These are phyloP conservation scores for Macadamia integrifolia DNA, from an alignment of 164 flowering plant species.

Conservation along the genomic window DNA sequence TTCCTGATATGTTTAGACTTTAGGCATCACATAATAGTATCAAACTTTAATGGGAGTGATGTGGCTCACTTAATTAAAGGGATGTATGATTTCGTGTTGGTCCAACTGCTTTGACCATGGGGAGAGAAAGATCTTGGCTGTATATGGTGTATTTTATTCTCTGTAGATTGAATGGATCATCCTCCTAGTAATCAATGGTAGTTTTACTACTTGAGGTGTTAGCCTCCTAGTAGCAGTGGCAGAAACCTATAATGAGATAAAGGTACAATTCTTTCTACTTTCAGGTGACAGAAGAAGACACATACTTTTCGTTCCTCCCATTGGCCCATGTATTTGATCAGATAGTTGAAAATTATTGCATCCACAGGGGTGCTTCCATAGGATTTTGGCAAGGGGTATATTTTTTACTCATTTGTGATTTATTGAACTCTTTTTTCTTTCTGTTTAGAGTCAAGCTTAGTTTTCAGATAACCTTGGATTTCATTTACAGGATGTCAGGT, in stretches of 20 bases:
- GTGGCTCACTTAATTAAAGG: neutral
- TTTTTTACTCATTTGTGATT: neutral
- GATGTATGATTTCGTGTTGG: neutral
- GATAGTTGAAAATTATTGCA: constrained; percentile 67
- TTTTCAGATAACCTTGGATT: neutral
- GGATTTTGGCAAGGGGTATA: constrained; percentile 95
- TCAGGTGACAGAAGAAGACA: constrained; percentile 66
- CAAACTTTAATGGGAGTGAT: neutral
- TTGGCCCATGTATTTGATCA: constrained; percentile 93
- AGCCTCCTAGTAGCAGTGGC: neutral
- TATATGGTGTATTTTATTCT: neutral
- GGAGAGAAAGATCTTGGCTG: neutral
- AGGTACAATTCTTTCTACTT: constrained; percentile 1
- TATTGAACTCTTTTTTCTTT: neutral
- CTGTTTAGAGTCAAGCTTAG: too few relatives aligned
- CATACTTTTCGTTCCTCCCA: constrained; percentile 90
- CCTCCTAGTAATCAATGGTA: neutral
- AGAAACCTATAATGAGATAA: neutral
- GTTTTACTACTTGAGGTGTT: neutral
- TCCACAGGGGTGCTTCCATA: constrained; percentile 70
- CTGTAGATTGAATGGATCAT: neutral
- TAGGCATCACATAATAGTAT: neutral
- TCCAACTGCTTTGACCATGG: neutral
- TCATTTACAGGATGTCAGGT: constrained; percentile 65
- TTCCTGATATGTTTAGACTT: neutral